Evolutionary conservation across 257 asterid species (phyloP).

Genomic region (Coffea eugenioides): DNA sequence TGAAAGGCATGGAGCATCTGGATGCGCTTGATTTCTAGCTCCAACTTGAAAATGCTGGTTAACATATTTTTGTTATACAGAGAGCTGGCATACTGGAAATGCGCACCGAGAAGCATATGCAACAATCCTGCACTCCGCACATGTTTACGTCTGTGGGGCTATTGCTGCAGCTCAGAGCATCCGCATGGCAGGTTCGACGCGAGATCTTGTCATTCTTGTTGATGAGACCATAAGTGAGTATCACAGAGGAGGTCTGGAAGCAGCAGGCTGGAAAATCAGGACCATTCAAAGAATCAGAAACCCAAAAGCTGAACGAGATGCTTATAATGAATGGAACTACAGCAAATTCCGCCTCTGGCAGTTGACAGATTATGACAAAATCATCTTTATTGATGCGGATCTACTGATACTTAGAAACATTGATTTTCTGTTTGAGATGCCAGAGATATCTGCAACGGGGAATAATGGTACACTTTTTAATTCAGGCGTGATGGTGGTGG

Average conservation of each 20-base stretch:
- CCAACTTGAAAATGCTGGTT: neutral
- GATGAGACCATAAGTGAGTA: constrained; percentile 69
- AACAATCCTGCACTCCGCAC: constrained; percentile 85
- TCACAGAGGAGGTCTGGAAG: constrained; percentile 69
- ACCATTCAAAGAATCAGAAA: constrained; percentile 77
- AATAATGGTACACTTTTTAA: constrained; percentile 86
- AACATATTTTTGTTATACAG: constrained; percentile 28
- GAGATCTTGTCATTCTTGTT: constrained; percentile 86
- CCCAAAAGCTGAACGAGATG: constrained; percentile 84
- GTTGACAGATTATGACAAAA: constrained; percentile 81
- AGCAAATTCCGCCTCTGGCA: constrained; percentile 96
- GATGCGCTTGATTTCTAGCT: constrained; percentile 9
- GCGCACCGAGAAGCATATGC: constrained; percentile 80
- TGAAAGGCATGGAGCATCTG: too few species aligned
- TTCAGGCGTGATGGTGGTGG: constrained; percentile 91
- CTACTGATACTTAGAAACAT: constrained; percentile 68
- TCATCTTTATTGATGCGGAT: constrained; percentile 88
- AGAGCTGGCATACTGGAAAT: constrained; percentile 30
- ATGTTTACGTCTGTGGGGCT: constrained; percentile 89
- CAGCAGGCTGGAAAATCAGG: constrained; percentile 88
- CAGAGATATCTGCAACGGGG: constrained; percentile 82
- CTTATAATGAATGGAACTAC: constrained; percentile 93
- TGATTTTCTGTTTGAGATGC: constrained; percentile 88
- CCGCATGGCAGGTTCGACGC: constrained; percentile 70
- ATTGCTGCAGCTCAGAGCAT: constrained; percentile 93